Evolutionary conservation across 345 rosid species (phyloP), one percentile per base, ranked within the genome.

Genomic region (Populus tremula): DNA sequence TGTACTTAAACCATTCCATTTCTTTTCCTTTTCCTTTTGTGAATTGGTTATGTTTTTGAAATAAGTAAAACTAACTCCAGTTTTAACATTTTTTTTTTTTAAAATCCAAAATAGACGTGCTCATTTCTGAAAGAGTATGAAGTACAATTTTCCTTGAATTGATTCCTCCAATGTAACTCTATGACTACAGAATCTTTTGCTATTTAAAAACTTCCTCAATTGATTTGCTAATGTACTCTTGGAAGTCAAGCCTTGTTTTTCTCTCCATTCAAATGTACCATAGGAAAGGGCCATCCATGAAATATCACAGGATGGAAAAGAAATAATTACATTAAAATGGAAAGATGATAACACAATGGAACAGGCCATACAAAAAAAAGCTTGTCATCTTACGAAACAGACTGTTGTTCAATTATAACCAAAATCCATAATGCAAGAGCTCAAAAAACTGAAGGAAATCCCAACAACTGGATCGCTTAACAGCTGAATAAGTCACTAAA

Each of bases 1-100:
- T 82, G 84, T 88, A 81, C 85, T 76, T 63, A 43, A 70, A 68
- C 74, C 45, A 16, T 53, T 71, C 13, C 13, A 14, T 49, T 66
- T 17, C 63, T 25, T 62, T 72, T n/a, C 25, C 49, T 61, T 73
- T 41, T 31, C 75, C 29, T 17, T 27, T 38, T 63, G 16, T 71
- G 56, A 63, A 41, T 14, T 45, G 71, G 5, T 47, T 39, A 25
- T n/a, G 18, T 39, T 7, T 61, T 67, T 35, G 16, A 16, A 67
- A 38, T 38, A 29, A 56, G 14, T 38, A 35, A 29, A 67, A 20
- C 43, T 31, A 67, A 10, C 45, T 36, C n/a, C 6, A 35, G 13
- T 67, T 36, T 67, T 2, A 23, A 16, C 0, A 0, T 20, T 20
- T 67, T 67, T 8, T 67, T 67, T 35, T 67, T 8, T 0, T 7